Conservation (phyloP, 768 basidiomycete genomes). For the Rhizopogon vulgaris region DNA sequence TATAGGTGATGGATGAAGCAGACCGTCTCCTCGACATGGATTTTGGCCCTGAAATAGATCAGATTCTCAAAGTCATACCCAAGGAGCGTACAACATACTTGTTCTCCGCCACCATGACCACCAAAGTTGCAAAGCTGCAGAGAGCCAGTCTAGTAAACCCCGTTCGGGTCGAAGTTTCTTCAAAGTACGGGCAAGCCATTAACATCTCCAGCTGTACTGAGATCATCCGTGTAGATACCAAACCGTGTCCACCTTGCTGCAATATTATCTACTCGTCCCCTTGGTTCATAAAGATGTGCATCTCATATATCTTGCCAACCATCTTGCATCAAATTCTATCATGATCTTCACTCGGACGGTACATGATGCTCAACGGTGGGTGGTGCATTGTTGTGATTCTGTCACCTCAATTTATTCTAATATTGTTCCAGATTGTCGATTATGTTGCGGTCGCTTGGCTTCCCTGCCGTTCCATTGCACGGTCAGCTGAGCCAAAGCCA, state of each 20-base stretch:
- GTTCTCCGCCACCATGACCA: slow-evolving; percentile 98
- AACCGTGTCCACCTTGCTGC: slow-evolving; percentile 90
- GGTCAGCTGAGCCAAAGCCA: slow-evolving; percentile 93
- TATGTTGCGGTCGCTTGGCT: slow-evolving; percentile 83
- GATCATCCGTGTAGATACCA: slow-evolving; percentile 65
- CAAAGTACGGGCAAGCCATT: slow-evolving; percentile 56
- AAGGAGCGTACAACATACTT: slow-evolving; percentile 92
- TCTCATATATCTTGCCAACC: slow-evolving; percentile 83
- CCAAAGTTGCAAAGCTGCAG: slow-evolving; percentile 95
- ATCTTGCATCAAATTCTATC: slow-evolving; percentile 85
- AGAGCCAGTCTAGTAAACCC: slow-evolving; percentile 90
- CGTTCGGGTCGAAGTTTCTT: slow-evolving; percentile 87
- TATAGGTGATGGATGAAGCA: slow-evolving; percentile 94
- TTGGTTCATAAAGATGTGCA: slow-evolving; percentile 88
- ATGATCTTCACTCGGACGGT: slow-evolving; percentile 97
- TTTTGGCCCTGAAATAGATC: slow-evolving; percentile 92
- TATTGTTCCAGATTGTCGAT: slow-evolving; percentile 61
- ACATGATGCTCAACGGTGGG: slow-evolving; percentile 79
- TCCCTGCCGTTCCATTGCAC: slow-evolving; percentile 92
- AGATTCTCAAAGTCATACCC: slow-evolving; percentile 92
- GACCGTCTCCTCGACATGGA: slow-evolving; percentile 95
- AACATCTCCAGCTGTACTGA: not conserved
- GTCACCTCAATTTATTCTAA: not conserved
- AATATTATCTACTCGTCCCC: slow-evolving; percentile 94
- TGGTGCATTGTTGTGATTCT: not conserved